Conservation (phyloP, 768 basidiomycete species). For the Calvatia gigantea region DNA sequence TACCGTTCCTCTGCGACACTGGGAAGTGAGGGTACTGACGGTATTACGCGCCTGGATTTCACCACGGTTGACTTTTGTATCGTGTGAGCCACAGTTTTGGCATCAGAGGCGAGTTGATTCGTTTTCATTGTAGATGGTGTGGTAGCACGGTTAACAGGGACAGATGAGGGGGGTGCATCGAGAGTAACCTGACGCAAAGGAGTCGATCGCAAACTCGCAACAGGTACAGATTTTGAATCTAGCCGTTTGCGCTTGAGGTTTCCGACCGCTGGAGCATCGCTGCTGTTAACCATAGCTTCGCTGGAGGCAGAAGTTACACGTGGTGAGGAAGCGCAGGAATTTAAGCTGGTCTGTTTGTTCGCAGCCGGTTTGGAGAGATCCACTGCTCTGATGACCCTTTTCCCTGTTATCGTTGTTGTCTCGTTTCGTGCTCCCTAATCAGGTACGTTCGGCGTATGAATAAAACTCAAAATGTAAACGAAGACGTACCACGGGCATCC, state of each 20-base stretch:
- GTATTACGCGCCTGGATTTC: slow-evolving; percentile 20
- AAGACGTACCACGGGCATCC: background rate
- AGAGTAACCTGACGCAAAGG: slow-evolving; percentile 27
- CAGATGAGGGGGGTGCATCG: slow-evolving; percentile 9
- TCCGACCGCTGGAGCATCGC: slow-evolving; percentile 11
- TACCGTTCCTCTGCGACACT: slow-evolving; percentile 1
- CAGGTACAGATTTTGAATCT: slow-evolving; percentile 26
- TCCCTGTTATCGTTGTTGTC: background rate
- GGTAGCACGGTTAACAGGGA: background rate
- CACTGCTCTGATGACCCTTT: slow-evolving; percentile 9
- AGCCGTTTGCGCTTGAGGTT: slow-evolving; percentile 39
- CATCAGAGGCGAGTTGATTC: background rate
- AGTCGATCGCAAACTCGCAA: slow-evolving; percentile 23
- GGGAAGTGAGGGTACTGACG: slow-evolving; percentile 8
- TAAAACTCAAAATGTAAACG: background rate
- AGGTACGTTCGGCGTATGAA: background rate
- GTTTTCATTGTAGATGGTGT: background rate
- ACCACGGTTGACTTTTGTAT: slow-evolving; percentile 2
- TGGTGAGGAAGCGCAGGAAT: background rate
- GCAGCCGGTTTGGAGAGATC: slow-evolving; percentile 4
- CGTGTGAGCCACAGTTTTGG: background rate
- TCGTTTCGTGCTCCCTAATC: background rate
- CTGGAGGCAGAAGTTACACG: background rate
- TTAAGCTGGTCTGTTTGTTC: background rate
- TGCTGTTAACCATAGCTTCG: background rate